Evolutionary conservation across 1,284 basidiomycete species (phyloP).

Genomic region (Singerocomus inundabilis): DNA sequence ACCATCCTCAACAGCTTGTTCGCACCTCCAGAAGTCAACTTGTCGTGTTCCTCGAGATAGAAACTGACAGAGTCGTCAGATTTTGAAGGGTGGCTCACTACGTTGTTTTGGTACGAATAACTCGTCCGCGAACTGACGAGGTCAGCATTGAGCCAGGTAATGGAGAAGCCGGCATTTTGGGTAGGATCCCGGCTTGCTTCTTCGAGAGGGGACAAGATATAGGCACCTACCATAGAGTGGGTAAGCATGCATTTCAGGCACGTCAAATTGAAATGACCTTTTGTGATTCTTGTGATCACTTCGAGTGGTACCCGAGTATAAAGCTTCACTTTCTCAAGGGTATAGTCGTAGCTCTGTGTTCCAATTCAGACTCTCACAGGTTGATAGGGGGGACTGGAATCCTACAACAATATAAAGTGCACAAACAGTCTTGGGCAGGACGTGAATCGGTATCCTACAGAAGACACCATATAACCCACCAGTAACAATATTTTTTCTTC

Average conservation of each 20-base stretch:
- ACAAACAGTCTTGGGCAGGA: slow-evolving; percentile 48
- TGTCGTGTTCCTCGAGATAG: slow-evolving; percentile 10
- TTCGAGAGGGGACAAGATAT: slow-evolving; percentile 88
- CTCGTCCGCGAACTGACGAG: slow-evolving; percentile 72
- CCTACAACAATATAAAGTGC: slow-evolving; percentile 70
- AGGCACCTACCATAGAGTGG: slow-evolving; percentile 60
- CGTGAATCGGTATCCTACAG: slow-evolving; percentile 2
- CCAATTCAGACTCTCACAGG: slow-evolving; percentile 8
- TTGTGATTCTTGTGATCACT: slow-evolving; percentile 79
- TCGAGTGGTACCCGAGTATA: slow-evolving; percentile 87
- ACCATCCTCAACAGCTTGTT: slow-evolving; percentile 11
- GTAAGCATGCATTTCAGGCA: background rate
- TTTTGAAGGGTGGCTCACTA: slow-evolving; percentile 36
- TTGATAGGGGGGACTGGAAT: background rate
- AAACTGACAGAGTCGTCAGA: slow-evolving; percentile 18
- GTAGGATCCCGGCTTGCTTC: slow-evolving; percentile 82
- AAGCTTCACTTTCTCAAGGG: slow-evolving; percentile 85
- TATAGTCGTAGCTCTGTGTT: slow-evolving; percentile 82
- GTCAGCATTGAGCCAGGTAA: slow-evolving; percentile 69
- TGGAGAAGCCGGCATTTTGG: slow-evolving; percentile 84
- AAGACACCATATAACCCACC: slow-evolving; percentile 46
- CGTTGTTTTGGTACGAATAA: slow-evolving; percentile 77
- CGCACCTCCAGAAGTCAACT: slow-evolving; percentile 10
- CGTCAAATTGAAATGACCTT: slow-evolving; percentile 51
- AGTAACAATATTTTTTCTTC: slow-evolving; percentile 93